phyloP scores from a whole-genome alignment of 169 alveolate species.

The Eimeria zaria region DNA sequence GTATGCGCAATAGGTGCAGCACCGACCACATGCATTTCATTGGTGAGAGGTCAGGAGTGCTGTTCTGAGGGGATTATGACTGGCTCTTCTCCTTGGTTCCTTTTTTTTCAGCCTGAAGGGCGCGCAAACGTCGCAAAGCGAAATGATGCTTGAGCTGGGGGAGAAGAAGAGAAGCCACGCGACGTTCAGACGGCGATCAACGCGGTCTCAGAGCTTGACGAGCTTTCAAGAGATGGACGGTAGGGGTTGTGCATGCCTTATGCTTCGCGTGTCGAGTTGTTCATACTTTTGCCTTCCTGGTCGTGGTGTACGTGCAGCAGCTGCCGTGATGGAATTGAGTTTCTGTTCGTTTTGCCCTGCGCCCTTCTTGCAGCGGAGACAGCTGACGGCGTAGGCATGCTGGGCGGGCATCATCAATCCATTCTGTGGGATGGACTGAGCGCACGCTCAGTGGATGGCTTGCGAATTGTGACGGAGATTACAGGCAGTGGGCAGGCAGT shows the following conservation, averaged over 20 bases:
- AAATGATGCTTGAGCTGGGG: background rate
- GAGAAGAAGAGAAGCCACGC: constrained; percentile 8
- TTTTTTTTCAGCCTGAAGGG: constrained; percentile 31
- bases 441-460: constrained; percentile 50
- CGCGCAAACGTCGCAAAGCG: constrained; percentile 67
- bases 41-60: background rate
- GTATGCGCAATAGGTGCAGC: background rate
- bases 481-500: constrained; percentile 73
- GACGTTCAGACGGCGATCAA: constrained; percentile 46
- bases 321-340: background rate
- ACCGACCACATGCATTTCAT: background rate
- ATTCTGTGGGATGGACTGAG: constrained; percentile 71
- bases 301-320: background rate
- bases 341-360: background rate
- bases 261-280: background rate
- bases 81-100: background rate
- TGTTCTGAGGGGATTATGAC: background rate
- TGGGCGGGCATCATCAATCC: constrained; percentile 25
- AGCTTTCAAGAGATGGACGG: constrained; percentile 48
- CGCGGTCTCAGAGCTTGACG: constrained; percentile 71
- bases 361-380: background rate
- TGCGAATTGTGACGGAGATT: constrained; percentile 61
- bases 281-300: background rate
- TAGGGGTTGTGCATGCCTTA: background rate
- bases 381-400: background rate